A percentile compares a stretch with the other conserved stretches of the same genome.
Evolutionary conservation across 495 filamentous ascomycete genomes (phyloP).

Genomic region (Lasiosphaeria hispida): DNA sequence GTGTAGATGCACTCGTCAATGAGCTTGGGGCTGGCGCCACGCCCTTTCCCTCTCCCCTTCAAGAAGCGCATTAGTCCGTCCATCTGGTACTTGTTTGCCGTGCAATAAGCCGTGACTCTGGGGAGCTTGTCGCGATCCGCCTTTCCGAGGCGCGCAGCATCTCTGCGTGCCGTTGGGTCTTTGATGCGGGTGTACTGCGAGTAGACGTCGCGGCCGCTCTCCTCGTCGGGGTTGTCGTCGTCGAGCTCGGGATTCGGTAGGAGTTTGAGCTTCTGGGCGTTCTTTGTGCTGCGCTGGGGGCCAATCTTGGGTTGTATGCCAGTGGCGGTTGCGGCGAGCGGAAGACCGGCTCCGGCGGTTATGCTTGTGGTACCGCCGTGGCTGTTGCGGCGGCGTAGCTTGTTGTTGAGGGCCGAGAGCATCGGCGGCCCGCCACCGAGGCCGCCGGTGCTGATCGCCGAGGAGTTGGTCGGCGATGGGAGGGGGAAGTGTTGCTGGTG

Average conservation of each 20-base stretch:
- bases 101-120: constrained; percentile 93
- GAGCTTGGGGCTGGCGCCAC: constrained; percentile 79
- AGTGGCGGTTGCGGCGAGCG: constrained; percentile 50
- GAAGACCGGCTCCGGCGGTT: constrained; percentile 28
- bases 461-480: constrained; percentile 15
- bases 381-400: constrained; percentile 81
- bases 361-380: constrained; percentile 46
- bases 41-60: constrained; percentile 71
- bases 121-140: constrained; percentile 85
- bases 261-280: constrained; percentile 92
- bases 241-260: constrained; percentile 84
- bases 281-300: constrained; percentile 91
- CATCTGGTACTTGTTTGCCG: constrained; percentile 83
- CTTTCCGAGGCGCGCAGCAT: constrained; percentile 90
- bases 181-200: constrained; percentile 92
- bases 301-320: constrained; percentile 73
- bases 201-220: constrained; percentile 93
- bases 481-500: constrained; percentile 14
- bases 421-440: constrained; percentile 56
- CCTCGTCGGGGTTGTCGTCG: constrained; percentile 74
- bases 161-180: constrained; percentile 87
- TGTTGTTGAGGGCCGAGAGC: constrained; percentile 81
- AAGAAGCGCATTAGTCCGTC: constrained; percentile 84
- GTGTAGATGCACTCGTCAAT: constrained; percentile 98
- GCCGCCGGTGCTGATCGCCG: constrained; percentile 28